Evolutionary conservation across 352 stramenopile species (phyloP).

Genomic region (Phytopythium boreale): DNA sequence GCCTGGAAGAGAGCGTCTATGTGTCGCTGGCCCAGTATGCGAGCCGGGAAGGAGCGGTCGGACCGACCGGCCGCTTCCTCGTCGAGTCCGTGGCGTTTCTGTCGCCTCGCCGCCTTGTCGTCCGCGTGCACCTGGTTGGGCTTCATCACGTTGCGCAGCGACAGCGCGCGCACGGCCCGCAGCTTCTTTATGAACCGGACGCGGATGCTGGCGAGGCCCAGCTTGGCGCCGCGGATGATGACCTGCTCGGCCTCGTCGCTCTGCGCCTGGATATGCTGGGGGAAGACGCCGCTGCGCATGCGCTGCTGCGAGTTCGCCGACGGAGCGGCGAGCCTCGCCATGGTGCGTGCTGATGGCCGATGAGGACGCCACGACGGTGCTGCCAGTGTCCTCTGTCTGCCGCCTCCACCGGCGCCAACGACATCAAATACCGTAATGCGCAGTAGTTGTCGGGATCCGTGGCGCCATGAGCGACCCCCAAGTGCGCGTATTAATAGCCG

Average conservation of each 20-base stretch:
- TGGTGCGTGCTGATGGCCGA: neutral
- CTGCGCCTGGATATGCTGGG: slow-evolving; percentile 14
- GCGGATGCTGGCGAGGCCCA: slow-evolving; percentile 17
- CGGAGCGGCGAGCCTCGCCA: neutral
- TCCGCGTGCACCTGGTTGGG: neutral
- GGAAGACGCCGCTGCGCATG: slow-evolving; percentile 13
- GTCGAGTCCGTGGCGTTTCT: neutral
- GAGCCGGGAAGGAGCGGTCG: neutral
- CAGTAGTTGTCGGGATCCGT: neutral
- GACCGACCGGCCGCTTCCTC: neutral
- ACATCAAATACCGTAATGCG: neutral
- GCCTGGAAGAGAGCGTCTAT: neutral
- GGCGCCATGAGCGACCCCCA: neutral
- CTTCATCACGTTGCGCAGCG: neutral
- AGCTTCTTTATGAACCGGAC: slow-evolving; percentile 2
- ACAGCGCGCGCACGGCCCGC: neutral
- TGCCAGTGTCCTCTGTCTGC: neutral
- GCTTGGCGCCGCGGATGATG: slow-evolving; percentile 21
- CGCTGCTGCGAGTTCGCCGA: neutral
- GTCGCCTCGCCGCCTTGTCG: neutral
- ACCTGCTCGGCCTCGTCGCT: slow-evolving; percentile 15
- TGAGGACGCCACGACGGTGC: neutral
- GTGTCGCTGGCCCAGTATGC: neutral
- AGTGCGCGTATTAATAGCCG: neutral
- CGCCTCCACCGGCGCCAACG: neutral